Evolutionary conservation across 1,284 basidiomycete species (phyloP), one percentile per base, ranked within the genome.

Genomic region (Pisolithus thermaeus): DNA sequence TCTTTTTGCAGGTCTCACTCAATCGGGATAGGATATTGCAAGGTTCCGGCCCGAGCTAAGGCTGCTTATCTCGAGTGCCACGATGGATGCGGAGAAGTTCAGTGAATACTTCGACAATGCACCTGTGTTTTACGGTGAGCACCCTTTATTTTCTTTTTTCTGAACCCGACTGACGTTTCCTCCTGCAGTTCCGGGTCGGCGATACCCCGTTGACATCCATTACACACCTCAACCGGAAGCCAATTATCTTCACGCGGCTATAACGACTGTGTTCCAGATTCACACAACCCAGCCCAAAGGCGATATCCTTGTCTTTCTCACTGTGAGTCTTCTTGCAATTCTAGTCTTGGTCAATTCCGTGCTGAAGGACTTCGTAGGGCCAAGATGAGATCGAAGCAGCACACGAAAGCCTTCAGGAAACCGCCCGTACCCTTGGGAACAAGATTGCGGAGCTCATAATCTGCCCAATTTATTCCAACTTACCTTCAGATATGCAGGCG

Each of bases 331-430:
- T 30, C 22, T n/a, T 32, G 4, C 20, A 35, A 38, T 27, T 14
- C 32, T 45, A 36, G 51, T 52, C 28, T 39, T 25, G 27, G 44
- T 48, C 39, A 14, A 12, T 23, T 25, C 23, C 44, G 38, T 39
- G 20, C 49, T 28, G 53, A 49, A 4, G 12, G 12, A 35, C 5
- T 1, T 35, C 46, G 22, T 53, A 90, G 84, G 97, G 97, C 58
- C 97, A 99, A 79, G 97, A 99, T 67, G 97, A 99, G 71, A 99
- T 99, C 56, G 97, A 99, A 70, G 90, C 92, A 1, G 95, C 94
- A 22, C 89, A 92, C 49, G 96, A 99, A 72, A 97, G 92, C 65
- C 72, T 99, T 43, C 87, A 92, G 65, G 96, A 99, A 72, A 99
- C 97, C 0, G 88, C 93, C 39, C 84, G 92, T 28, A 90, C 96